Base-by-base conservation (phyloP, 352 stramenopile genomes). In the Pythium phragmiticola region DNA sequence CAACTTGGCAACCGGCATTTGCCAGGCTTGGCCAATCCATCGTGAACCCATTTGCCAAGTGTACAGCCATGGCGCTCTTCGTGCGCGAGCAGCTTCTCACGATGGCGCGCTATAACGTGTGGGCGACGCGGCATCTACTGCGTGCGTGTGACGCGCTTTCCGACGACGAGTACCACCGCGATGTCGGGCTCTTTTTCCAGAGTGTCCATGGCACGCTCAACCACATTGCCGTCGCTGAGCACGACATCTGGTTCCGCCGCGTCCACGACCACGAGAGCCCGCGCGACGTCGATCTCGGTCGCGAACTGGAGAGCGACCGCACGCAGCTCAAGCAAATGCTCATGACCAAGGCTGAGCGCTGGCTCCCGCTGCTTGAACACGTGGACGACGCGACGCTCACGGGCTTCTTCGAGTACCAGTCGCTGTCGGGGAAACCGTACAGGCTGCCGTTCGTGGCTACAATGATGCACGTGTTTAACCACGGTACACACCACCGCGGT, bases 161-260 rank as follows among this genome's bases (percentile, higher is more conserved):
- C 21, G 49, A 65, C 26, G 63, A 69, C 36, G 56, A 60, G 56
- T 69, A 65, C 63, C 51, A 62, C 43, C 63, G 63, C 42, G 43
- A 69, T 56, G 63, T 69, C 23, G 63, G 63, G 28, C 56, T 69
- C 42, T 69, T 69, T 43, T 69, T 69, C 63, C 33, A 33, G 28
- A 69, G 63, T 45, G 50, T 69, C 49, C 63, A 69, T 26, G 63
- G 63, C 36, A 69, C 63, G 50, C 56, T 69, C 19, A 69, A 69
- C 46, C 63, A 69, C 57, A n/a, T 69, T 16, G 41, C 54, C 49
- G 56, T 69, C 8, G 56, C 63, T 21, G 63, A 69, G 30, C 63
- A 69, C 37, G 56, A 69, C 43, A 50, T 69, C 21, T 69, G 63
- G 63, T 69, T 56, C 50, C 28, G 26, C n/a, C 63, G 55, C 17